Conservation (phyloP, 2,329 filamentous ascomycete genomes). For the Pseudocercospora eumusae region DNA sequence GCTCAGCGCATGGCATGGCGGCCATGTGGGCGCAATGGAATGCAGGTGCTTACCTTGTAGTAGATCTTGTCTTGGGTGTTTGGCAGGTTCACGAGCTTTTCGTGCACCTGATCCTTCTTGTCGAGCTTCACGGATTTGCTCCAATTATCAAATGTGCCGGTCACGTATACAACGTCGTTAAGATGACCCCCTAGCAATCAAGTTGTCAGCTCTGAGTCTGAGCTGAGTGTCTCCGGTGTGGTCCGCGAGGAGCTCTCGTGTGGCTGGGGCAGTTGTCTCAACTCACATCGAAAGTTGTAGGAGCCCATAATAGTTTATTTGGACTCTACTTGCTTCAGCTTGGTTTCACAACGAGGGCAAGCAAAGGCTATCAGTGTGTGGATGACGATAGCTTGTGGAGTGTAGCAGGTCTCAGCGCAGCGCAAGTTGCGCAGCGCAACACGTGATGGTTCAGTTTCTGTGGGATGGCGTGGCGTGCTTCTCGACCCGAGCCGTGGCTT, state of each 20-base stretch:
- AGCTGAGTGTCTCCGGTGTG: slow-evolving; percentile 7
- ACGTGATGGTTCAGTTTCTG: neutral
- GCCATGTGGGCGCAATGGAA: slow-evolving; percentile 12
- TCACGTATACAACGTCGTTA: slow-evolving; percentile 87
- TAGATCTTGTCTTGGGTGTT: slow-evolving; percentile 68
- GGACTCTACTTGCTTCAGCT: neutral
- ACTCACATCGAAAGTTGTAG: slow-evolving; percentile 6
- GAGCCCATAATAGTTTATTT: slow-evolving; percentile 2
- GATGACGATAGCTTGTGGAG: slow-evolving; percentile 12
- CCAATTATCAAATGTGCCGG: slow-evolving; percentile 95
- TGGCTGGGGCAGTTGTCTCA: neutral
- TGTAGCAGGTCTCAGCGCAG: neutral
- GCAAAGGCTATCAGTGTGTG: neutral
- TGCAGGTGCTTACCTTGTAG: slow-evolving; percentile 75
- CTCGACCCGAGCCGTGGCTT: neutral
- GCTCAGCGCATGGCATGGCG: neutral
- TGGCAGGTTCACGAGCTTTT: slow-evolving; percentile 77
- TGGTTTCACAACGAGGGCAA: slow-evolving; percentile 7
- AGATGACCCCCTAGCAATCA: slow-evolving; percentile 48
- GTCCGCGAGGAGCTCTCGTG: too few species aligned
- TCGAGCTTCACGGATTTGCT: slow-evolving; percentile 80
- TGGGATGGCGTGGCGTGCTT: slow-evolving; percentile 1
- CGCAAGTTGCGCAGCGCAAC: too few species aligned
- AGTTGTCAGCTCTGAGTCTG: slow-evolving; percentile 2
- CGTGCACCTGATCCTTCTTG: slow-evolving; percentile 70